phyloP scores from a whole-genome alignment of 192 early-diverging fungal species.

The Entomortierella chlamydospora region DNA sequence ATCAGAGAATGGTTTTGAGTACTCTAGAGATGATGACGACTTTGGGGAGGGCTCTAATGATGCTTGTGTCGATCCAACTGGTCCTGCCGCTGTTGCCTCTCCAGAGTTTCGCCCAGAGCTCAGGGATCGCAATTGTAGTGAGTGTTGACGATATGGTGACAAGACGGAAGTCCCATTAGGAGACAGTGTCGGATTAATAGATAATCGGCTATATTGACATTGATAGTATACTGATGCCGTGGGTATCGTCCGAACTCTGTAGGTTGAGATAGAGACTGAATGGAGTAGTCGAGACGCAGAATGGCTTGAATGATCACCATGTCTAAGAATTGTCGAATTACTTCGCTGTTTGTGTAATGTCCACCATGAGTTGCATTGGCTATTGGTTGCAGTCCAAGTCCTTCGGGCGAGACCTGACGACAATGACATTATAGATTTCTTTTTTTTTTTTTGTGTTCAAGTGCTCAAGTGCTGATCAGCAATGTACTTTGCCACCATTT shows the following conservation, averaged over 20 bases:
- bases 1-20: constrained; percentile 58
- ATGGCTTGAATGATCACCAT: not conserved
- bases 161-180: not conserved
- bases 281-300: no score
- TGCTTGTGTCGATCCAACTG: not conserved
- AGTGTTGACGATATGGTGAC: not conserved
- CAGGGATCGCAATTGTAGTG: not conserved
- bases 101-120: not conserved
- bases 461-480: not conserved
- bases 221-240: not conserved
- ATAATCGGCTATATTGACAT: not conserved
- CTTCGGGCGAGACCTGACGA: not conserved
- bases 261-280: not conserved
- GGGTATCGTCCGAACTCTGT: not conserved
- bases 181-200: not conserved
- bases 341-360: not conserved
- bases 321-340: not conserved
- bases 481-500: no score
- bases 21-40: constrained; percentile 25
- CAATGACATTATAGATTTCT: not conserved
- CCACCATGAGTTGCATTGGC: not conserved
- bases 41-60: not conserved
- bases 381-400: not conserved
- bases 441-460: not conserved
- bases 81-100: not conserved